phyloP scores from a whole-genome alignment of 2,329 filamentous ascomycete genomes.

The Remersonia thermophila region DNA sequence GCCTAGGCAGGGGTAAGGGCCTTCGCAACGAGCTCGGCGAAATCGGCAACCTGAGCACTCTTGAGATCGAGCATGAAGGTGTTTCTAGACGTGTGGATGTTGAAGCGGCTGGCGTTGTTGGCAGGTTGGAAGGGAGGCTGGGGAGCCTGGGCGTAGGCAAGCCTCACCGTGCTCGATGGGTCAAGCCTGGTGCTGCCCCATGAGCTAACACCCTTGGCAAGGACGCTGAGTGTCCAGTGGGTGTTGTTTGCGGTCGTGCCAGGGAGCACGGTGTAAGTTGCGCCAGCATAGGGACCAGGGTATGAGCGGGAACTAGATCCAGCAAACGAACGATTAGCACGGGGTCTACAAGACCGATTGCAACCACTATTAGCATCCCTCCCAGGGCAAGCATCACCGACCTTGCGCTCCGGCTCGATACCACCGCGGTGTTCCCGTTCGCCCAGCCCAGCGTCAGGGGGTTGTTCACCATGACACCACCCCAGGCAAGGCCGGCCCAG shows the following conservation, averaged over 20 bases:
- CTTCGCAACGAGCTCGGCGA: slow-evolving; percentile 15
- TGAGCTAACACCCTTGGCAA: slow-evolving; percentile 28
- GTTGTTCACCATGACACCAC: slow-evolving; percentile 30
- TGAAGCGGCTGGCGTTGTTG: slow-evolving; percentile 18
- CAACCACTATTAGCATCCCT: not conserved
- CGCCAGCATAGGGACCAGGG: slow-evolving; percentile 23
- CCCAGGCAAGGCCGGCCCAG: slow-evolving; percentile 31
- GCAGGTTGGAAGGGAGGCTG: slow-evolving; percentile 16
- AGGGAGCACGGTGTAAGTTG: slow-evolving; percentile 24
- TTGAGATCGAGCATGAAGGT: slow-evolving; percentile 19
- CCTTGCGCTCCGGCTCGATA: slow-evolving; percentile 27
- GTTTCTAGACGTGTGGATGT: slow-evolving; percentile 19
- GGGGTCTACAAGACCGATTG: no score
- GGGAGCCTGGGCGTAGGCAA: slow-evolving; percentile 18
- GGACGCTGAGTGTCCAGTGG: slow-evolving; percentile 28
- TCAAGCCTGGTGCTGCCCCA: slow-evolving; percentile 22
- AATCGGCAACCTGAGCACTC: slow-evolving; percentile 19
- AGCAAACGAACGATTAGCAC: no score
- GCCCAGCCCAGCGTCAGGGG: slow-evolving; percentile 29
- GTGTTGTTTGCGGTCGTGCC: slow-evolving; percentile 26
- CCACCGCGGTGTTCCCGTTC: slow-evolving; percentile 24
- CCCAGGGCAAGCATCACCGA: slow-evolving; percentile 13
- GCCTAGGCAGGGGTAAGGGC: slow-evolving; percentile 1
- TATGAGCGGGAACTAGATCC: slow-evolving; percentile 19
- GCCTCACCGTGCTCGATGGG: slow-evolving; percentile 15